Percentiles rank a stretch among this genome's conserved stretches.
Evolutionary conservation across 352 stramenopile genomes (phyloP).

Genomic region (Pythium aphanidermatum): DNA sequence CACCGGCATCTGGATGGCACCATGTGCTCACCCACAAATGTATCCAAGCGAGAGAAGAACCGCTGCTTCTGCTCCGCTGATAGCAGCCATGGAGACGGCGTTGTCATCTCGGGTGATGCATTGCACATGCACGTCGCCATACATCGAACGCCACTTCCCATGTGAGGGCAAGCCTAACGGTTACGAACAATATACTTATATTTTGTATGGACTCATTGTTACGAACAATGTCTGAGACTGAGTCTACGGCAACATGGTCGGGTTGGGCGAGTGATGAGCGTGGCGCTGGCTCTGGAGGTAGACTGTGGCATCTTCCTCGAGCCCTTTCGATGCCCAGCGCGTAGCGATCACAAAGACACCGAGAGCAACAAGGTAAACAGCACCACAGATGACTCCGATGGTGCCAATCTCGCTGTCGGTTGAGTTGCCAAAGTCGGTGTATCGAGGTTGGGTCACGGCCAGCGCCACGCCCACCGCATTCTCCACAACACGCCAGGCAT

Average conservation of each 20-base stretch:
- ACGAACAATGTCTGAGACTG: neutral
- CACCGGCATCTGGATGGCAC: neutral
- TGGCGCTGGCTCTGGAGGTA: constrained; percentile 9
- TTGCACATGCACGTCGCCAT: too few species aligned
- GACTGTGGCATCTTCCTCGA: constrained; percentile 16
- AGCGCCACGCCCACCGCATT: constrained; percentile 38
- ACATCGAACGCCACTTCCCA: neutral
- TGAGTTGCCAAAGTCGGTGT: constrained; percentile 55
- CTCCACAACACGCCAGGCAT: constrained; percentile 52
- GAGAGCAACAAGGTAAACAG: constrained; percentile 25
- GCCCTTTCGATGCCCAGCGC: constrained; percentile 8
- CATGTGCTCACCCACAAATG: constrained; percentile 16
- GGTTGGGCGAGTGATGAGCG: neutral
- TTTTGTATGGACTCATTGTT: constrained; percentile 7
- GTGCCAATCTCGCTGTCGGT: constrained; percentile 28
- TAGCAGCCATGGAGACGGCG: constrained; percentile 21
- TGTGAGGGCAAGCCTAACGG: neutral
- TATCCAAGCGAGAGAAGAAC: constrained; percentile 45
- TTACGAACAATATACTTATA: constrained; percentile 12
- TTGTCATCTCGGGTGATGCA: too few species aligned
- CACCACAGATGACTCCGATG: constrained; percentile 32
- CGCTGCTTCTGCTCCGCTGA: constrained; percentile 29
- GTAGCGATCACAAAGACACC: constrained; percentile 24
- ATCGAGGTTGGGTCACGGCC: constrained; percentile 32
- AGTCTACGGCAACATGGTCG: neutral